Conservation (phyloP, 2,329 filamentous ascomycete genomes). For the Rhynchosporium secalis region DNA sequence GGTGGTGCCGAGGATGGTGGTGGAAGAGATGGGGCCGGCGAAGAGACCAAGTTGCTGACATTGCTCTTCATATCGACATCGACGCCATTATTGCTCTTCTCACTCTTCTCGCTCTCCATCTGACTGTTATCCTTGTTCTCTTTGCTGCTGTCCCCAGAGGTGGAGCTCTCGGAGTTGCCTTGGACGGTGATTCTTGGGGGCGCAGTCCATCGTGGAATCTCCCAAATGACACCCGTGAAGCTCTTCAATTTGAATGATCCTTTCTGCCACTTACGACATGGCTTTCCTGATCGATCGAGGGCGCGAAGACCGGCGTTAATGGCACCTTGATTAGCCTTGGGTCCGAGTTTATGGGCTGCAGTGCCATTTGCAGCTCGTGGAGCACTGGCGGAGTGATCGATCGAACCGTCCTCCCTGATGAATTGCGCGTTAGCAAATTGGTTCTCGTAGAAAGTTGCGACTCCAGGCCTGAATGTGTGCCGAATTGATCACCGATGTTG, state of each 20-base stretch:
- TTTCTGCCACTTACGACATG: slow-evolving; percentile 88
- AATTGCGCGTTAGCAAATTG: slow-evolving; percentile 16
- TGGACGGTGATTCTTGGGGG: slow-evolving; percentile 56
- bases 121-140: slow-evolving; percentile 62
- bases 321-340: slow-evolving; percentile 93
- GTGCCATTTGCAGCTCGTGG: slow-evolving; percentile 43
- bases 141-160: slow-evolving; percentile 55
- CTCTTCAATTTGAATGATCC: slow-evolving; percentile 84
- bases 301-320: slow-evolving; percentile 96
- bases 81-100: slow-evolving; percentile 59
- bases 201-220: slow-evolving; percentile 79
- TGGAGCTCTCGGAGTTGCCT: slow-evolving; percentile 49
- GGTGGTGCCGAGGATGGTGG: slow-evolving; percentile 35
- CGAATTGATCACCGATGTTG: slow-evolving; percentile 2
- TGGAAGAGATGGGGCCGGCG: slow-evolving; percentile 45
- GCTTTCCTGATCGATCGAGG: slow-evolving; percentile 87
- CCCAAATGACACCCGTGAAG: slow-evolving; percentile 86
- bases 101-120: slow-evolving; percentile 56
- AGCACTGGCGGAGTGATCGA: slow-evolving; percentile 54
- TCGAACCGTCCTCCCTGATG: slow-evolving; percentile 60
- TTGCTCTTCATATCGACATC: slow-evolving; percentile 61
- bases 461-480: background rate
- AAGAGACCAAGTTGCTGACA: slow-evolving; percentile 43
- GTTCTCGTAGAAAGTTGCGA: background rate
- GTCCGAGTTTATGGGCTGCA: slow-evolving; percentile 77